Evolutionary conservation across 495 filamentous ascomycete genomes (phyloP).

Genomic region (Aspergillus bertholletiae): DNA sequence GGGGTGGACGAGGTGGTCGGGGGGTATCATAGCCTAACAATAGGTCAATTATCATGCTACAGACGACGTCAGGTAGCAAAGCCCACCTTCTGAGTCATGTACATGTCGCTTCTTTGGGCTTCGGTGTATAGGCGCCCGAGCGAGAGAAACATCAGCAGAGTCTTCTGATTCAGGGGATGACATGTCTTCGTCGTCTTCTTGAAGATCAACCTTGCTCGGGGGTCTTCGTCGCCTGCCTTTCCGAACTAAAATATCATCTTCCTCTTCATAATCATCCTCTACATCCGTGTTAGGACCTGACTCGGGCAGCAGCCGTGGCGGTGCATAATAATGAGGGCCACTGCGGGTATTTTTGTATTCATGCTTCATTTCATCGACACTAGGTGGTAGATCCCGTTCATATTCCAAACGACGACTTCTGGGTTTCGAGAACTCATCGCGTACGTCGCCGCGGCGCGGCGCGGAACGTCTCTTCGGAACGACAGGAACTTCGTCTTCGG

Average conservation of each 20-base stretch:
- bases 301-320: background rate
- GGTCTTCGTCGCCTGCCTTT: conserved; percentile 1
- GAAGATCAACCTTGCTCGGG: background rate
- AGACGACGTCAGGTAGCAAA: background rate
- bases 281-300: conserved; percentile 7
- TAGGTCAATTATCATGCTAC: background rate
- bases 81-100: conserved; percentile 5
- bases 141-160: conserved; percentile 2
- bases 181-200: conserved; percentile 3
- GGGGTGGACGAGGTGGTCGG: conserved; percentile 10
- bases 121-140: conserved; percentile 2
- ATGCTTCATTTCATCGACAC: background rate
- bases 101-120: background rate
- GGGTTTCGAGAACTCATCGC: background rate
- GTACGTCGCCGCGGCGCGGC: background rate
- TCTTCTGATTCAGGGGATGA: conserved; percentile 10
- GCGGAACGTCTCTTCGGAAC: background rate
- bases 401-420: background rate
- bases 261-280: conserved; percentile 8
- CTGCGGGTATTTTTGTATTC: conserved; percentile 1
- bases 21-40: background rate
- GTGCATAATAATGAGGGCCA: background rate
- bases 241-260: background rate
- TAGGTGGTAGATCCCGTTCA: background rate
- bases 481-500: background rate